These are phyloP conservation scores for Bipolaris sorokiniana DNA, from an alignment of 2,329 filamentous ascomycete species.

Conservation along the genomic window DNA sequence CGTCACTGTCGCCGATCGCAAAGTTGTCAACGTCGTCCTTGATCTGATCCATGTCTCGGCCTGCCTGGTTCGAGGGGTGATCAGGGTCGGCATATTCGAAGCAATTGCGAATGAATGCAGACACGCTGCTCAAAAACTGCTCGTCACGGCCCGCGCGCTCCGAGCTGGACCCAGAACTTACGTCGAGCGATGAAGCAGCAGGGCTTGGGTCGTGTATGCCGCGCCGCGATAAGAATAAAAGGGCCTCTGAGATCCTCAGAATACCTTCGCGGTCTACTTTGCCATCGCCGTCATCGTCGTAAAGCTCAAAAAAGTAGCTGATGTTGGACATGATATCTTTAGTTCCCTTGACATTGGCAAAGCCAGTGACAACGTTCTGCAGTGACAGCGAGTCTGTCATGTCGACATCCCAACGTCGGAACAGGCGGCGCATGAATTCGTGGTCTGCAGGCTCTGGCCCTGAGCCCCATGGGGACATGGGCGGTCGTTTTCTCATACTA, in stretches of 20 bases:
- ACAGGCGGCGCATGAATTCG: conserved; percentile 89
- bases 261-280: conserved; percentile 95
- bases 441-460: conserved; percentile 82
- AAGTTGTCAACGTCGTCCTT: conserved; percentile 63
- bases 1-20: conserved; percentile 73
- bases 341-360: conserved; percentile 90
- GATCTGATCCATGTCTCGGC: conserved; percentile 36
- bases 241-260: conserved; percentile 87
- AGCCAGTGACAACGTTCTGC: conserved; percentile 88
- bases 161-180: conserved; percentile 50
- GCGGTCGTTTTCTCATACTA: conserved; percentile 49
- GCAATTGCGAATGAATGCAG: conserved; percentile 92
- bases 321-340: conserved; percentile 98
- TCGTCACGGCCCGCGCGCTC: conserved; percentile 72
- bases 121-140: conserved; percentile 88
- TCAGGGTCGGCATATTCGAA: conserved; percentile 98
- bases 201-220: conserved; percentile 80
- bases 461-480: conserved; percentile 62
- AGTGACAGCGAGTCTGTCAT: conserved; percentile 78
- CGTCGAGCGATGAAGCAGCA: conserved; percentile 63
- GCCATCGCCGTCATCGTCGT: conserved; percentile 90
- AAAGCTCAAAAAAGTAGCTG: conserved; percentile 96
- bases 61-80: conserved; percentile 64
- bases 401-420: conserved; percentile 85
- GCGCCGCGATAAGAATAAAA: conserved; percentile 88